Percentiles rank a stretch among this genome's conserved stretches.
Evolutionary conservation across 106 monocot genomes (phyloP).

Genomic region (Dendrobium nobile): DNA sequence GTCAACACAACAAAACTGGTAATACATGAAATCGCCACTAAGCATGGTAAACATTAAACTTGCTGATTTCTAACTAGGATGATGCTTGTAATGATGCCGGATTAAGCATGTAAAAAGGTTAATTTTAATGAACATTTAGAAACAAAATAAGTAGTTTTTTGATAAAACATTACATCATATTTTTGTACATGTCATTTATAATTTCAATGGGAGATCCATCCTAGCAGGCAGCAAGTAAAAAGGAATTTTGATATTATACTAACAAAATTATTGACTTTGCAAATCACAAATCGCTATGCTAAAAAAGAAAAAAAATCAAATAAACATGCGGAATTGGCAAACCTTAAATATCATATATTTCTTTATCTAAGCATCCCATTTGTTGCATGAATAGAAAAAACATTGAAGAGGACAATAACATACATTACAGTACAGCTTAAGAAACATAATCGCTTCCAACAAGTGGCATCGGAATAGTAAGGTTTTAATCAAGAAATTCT

Average conservation of each 20-base stretch:
- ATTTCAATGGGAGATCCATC: background rate
- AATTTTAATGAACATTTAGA: background rate
- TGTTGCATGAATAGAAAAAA: background rate
- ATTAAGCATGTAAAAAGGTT: background rate
- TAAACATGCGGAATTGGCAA: background rate
- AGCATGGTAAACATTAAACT: background rate
- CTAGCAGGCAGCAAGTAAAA: background rate
- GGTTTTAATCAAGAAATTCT: no score
- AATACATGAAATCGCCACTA: background rate
- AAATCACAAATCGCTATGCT: background rate
- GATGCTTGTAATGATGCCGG: background rate
- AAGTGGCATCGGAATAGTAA: background rate
- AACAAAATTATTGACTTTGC: background rate
- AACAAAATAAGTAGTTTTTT: background rate
- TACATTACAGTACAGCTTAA: background rate
- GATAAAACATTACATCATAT: background rate
- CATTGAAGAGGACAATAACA: background rate
- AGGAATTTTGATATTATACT: background rate
- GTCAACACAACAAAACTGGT: background rate
- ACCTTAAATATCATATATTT: background rate
- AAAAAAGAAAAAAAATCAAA: background rate
- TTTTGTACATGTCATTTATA: background rate
- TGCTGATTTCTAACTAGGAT: background rate
- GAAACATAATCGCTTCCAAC: background rate
- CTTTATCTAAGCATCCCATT: background rate